Evolutionary conservation across 768 basidiomycete genomes (phyloP).

Genomic region (Thelephora ganbajun): DNA sequence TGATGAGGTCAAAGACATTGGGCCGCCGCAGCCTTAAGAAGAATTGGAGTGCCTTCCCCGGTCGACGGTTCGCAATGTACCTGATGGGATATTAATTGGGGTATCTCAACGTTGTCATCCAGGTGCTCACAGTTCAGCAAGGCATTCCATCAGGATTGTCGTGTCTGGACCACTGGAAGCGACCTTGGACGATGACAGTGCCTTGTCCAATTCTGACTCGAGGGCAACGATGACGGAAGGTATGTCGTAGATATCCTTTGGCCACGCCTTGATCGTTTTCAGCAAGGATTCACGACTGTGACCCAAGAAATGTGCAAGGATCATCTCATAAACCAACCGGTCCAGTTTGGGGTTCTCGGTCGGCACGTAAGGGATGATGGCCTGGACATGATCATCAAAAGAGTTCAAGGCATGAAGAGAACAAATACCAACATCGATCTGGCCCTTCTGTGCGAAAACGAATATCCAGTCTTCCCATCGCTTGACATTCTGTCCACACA

Average conservation of each 20-base stretch:
- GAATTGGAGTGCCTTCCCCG: constrained; percentile 85
- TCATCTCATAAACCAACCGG: constrained; percentile 87
- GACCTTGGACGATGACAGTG: constrained; percentile 33
- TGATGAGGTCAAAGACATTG: constrained; percentile 89
- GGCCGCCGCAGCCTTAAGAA: constrained; percentile 76
- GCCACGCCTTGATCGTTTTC: constrained; percentile 78
- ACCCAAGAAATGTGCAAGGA: constrained; percentile 73
- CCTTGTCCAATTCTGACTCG: constrained; percentile 61
- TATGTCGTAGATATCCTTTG: constrained; percentile 80
- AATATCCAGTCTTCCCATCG: constrained; percentile 98
- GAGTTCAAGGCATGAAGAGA: neutral
- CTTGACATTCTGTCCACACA: constrained; percentile 64
- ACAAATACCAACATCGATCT: constrained; percentile 48
- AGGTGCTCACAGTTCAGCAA: constrained; percentile 68
- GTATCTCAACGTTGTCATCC: neutral
- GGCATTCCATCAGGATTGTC: constrained; percentile 77
- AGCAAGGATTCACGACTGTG: constrained; percentile 43
- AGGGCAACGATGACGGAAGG: constrained; percentile 82
- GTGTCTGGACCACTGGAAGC: constrained; percentile 27
- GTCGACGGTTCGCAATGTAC: constrained; percentile 79
- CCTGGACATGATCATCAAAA: constrained; percentile 25
- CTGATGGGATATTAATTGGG: constrained; percentile 22
- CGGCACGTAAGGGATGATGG: constrained; percentile 83
- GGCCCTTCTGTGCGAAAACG: constrained; percentile 66
- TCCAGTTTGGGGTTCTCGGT: constrained; percentile 70